A percentile compares a stretch with the other conserved stretches of the same genome.
These are phyloP conservation scores for Botrytis galanthina DNA, from an alignment of 2,329 filamentous ascomycete genomes.

Conservation along the genomic window DNA sequence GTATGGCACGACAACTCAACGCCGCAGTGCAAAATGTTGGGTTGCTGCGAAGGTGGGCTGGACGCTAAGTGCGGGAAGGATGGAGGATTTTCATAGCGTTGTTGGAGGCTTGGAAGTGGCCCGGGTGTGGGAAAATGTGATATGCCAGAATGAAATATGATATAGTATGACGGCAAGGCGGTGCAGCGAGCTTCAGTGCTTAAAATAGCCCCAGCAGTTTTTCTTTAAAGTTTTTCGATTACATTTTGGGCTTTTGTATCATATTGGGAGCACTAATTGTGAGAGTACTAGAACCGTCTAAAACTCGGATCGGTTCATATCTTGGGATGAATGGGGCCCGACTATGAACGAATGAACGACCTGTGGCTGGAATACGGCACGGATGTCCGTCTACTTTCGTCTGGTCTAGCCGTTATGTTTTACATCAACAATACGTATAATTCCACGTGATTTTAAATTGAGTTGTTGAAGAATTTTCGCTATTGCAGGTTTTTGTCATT, in stretches of 20 bases:
- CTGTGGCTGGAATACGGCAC: slow-evolving; percentile 6
- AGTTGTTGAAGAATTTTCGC: slow-evolving; percentile 3
- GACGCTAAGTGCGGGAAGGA: neutral
- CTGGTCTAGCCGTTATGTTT: neutral
- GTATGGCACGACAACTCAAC: slow-evolving; percentile 13
- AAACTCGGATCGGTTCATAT: neutral
- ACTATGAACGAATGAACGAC: neutral
- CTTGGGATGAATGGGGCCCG: neutral
- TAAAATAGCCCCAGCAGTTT: neutral
- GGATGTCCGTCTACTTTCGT: neutral
- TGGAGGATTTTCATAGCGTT: slow-evolving; percentile 4
- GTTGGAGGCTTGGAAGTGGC: neutral
- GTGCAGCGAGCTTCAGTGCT: neutral
- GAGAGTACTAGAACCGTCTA: neutral
- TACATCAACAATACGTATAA: neutral
- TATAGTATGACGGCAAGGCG: neutral
- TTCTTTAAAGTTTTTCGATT: neutral
- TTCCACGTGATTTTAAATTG: slow-evolving; percentile 11
- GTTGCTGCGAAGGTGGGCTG: neutral
- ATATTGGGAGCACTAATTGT: slow-evolving; percentile 4
- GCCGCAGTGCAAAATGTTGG: neutral
- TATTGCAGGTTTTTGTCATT: neutral
- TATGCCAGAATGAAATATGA: slow-evolving; percentile 1
- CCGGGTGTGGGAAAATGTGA: neutral
- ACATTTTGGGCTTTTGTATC: slow-evolving; percentile 7